Conservation (phyloP, 805 yeast species). For the Wickerhamiella vanderwaltii region DNA sequence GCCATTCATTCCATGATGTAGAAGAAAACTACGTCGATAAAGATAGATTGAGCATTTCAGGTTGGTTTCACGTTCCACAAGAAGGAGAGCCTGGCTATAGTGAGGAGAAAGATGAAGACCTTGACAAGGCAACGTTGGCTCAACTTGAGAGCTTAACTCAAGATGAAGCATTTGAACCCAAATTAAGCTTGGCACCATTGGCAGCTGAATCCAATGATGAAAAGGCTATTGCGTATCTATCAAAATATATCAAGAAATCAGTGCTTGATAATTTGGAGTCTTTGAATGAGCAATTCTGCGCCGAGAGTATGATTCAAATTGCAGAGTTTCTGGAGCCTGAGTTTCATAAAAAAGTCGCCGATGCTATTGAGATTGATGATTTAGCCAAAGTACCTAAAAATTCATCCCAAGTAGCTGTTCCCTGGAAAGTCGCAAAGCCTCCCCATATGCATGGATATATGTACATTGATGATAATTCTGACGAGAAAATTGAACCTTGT, state of each 20-base stretch:
- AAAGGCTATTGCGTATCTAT: slow-evolving; percentile 40
- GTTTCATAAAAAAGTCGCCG: slow-evolving; percentile 37
- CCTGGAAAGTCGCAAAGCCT: slow-evolving; percentile 89
- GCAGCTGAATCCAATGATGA: slow-evolving; percentile 12
- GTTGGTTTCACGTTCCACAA: slow-evolving; percentile 99
- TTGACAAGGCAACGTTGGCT: slow-evolving; percentile 51
- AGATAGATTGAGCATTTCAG: slow-evolving; percentile 85
- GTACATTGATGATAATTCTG: slow-evolving; percentile 48
- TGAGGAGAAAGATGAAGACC: slow-evolving; percentile 58
- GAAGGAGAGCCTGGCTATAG: slow-evolving; percentile 76
- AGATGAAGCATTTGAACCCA: slow-evolving; percentile 74
- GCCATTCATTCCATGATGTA: slow-evolving; percentile 92
- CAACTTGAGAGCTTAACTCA: slow-evolving; percentile 67
- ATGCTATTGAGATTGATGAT: slow-evolving; percentile 43
- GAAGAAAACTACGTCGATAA: slow-evolving; percentile 91
- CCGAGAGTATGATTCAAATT: slow-evolving; percentile 60
- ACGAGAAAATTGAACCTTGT: slow-evolving; percentile 18
- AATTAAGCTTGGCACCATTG: slow-evolving; percentile 25
- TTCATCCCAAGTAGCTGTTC: slow-evolving; percentile 26
- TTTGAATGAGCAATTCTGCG: slow-evolving; percentile 43
- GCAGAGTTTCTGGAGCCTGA: slow-evolving; percentile 48
- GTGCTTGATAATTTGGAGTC: slow-evolving; percentile 34
- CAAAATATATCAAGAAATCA: slow-evolving; percentile 43
- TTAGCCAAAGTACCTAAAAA: slow-evolving; percentile 17
- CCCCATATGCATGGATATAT: slow-evolving; percentile 84